Conservation (phyloP, 2,329 filamentous ascomycete species). For the Alternaria viburni region DNA sequence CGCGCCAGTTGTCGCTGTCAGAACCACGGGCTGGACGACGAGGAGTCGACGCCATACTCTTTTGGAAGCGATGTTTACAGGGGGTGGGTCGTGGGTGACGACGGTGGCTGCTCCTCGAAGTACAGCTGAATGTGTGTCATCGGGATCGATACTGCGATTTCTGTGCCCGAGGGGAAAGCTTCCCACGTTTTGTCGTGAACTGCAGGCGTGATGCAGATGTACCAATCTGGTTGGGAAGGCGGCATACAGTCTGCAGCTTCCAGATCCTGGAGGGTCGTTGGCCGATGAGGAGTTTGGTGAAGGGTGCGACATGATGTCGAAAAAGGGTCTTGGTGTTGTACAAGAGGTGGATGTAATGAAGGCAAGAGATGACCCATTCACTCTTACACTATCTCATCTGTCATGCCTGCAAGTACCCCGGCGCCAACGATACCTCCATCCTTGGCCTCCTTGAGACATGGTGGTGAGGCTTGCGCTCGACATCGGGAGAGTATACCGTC, state of each 20-base stretch:
- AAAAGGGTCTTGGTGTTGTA: not conserved
- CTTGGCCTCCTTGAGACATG: slow-evolving; percentile 54
- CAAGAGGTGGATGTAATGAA: slow-evolving; percentile 22
- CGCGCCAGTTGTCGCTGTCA: slow-evolving; percentile 85
- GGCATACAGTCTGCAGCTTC: not conserved
- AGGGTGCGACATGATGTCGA: not conserved
- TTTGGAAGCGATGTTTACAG: not conserved
- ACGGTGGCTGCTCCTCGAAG: not conserved
- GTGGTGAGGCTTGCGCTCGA: not conserved
- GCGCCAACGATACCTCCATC: slow-evolving; percentile 63
- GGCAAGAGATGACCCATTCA: slow-evolving; percentile 6
- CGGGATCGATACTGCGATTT: not conserved
- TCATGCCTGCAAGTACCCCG: slow-evolving; percentile 59
- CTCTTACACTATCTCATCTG: slow-evolving; percentile 31
- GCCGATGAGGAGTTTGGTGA: not conserved
- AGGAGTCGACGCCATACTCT: slow-evolving; percentile 28
- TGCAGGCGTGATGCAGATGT: not conserved
- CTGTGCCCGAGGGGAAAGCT: not conserved
- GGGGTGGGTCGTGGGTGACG: not conserved
- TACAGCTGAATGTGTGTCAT: not conserved
- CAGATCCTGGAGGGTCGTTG: not conserved
- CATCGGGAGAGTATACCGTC: not conserved
- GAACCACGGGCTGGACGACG: slow-evolving; percentile 88
- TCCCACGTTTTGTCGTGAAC: not conserved
- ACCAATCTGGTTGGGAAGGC: not conserved